Evolutionary conservation across 2,329 filamentous ascomycete genomes (phyloP), one percentile per base, ranked within the genome.

Genomic region (Coniochaeta sp.): DNA sequence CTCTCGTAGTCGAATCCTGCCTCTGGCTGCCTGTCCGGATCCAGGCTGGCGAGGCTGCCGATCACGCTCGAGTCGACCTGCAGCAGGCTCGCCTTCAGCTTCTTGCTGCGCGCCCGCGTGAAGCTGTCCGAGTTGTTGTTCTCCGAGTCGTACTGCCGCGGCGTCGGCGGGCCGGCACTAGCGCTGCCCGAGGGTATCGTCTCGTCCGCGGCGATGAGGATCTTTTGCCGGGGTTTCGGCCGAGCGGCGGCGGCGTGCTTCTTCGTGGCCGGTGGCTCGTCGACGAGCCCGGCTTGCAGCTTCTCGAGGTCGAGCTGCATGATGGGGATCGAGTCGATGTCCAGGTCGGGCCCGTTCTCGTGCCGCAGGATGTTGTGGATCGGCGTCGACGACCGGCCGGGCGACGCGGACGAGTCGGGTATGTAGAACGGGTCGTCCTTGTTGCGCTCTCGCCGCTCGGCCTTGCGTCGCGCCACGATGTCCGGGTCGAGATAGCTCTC

Each of bases 391-490:
- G 89, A 88, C 6, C 83, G 82, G 36, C 85, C 64, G 3, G 19
- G 28, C 36, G 70, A 66, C 30, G 65, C 42, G 57, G 64, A 61
- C 24, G 65, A 62, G 22, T 63, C 66, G 4, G 66, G 77, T 68
- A 99, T 98, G 70, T 99, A 99, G 72, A 96, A 99, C 0, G 95
- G 95, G 68, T 99, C 95, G 69, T 98, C 93, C 66, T 84, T 89
- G 72, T 96, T 91, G 60, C 91, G 85, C 70, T 96, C 92, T 60
- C 82, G 77, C 12, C 93, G 84, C 69, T 96, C 91, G 4, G 88
- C 85, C 66, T 88, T 90, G 63, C 90, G 84, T 63, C 87, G 82
- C 4, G 90, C 89, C 47, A 90, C 71, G 55, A 91, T 90, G 66
- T 91, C 88, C 1, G 88, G 79, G 62, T 93, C 89, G 1, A 89